A percentile compares a stretch with the other conserved stretches of the same genome.
phyloP scores from a whole-genome alignment of 1,284 basidiomycete species.

The Puccinia hordei region DNA sequence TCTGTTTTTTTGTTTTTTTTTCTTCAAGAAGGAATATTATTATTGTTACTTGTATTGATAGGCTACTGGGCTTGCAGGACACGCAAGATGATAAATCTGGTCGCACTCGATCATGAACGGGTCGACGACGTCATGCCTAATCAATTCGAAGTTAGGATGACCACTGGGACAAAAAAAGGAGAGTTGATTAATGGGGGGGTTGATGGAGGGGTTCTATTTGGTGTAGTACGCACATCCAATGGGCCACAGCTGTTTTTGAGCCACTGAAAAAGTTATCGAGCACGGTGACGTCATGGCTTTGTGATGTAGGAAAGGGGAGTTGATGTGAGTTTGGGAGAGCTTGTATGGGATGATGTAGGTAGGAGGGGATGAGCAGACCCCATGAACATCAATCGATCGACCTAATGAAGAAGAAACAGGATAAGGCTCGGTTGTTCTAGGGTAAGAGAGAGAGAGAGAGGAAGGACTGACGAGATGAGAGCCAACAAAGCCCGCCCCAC shows the following conservation, averaged over 20 bases:
- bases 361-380: too few relatives aligned
- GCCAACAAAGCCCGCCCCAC: slow-evolving; percentile 95
- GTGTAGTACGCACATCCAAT: slow-evolving; percentile 57
- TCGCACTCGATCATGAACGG: slow-evolving; percentile 97
- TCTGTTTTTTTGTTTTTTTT: too few relatives aligned
- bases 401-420: not conserved
- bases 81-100: slow-evolving; percentile 95
- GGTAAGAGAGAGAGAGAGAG: not conserved
- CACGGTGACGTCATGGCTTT: slow-evolving; percentile 62
- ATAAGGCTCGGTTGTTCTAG: too few relatives aligned
- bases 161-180: slow-evolving; percentile 74
- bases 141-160: slow-evolving; percentile 97
- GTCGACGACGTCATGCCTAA: slow-evolving; percentile 93
- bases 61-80: slow-evolving; percentile 78
- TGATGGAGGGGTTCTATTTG: not conserved
- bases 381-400: slow-evolving; percentile 93
- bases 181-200: not conserved
- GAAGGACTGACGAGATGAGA: slow-evolving; percentile 70
- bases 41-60: slow-evolving; percentile 55
- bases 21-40: not conserved
- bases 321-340: too few relatives aligned
- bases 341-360: too few relatives aligned
- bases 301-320: too few relatives aligned
- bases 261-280: slow-evolving; percentile 99
- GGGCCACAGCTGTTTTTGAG: slow-evolving; percentile 79